phyloP scores from a whole-genome alignment of 352 stramenopile species.

The Phytophthora pini region DNA sequence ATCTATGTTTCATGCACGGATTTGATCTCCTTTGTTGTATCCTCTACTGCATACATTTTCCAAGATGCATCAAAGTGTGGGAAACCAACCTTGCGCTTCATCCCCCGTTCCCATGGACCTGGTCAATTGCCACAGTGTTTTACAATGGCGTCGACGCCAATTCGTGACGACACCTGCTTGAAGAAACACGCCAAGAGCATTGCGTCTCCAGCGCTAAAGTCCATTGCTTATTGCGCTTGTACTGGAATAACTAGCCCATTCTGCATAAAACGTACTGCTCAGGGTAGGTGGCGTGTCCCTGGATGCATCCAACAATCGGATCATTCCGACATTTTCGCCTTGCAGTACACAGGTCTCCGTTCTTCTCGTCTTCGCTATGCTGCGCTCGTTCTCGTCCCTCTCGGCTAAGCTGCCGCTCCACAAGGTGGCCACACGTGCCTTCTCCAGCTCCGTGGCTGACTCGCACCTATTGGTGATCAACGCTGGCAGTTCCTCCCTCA shows the following conservation, averaged over 20 bases:
- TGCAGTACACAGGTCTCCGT: slow-evolving; percentile 9
- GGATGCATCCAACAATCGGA: slow-evolving; percentile 22
- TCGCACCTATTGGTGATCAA: slow-evolving; percentile 77
- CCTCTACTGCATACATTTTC: slow-evolving; percentile 6
- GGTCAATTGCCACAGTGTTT: too few relatives aligned
- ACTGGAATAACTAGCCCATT: too few relatives aligned
- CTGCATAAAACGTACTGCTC: too few relatives aligned
- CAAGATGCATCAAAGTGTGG: slow-evolving; percentile 2
- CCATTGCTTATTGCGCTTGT: too few relatives aligned
- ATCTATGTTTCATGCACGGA: slow-evolving; percentile 21
- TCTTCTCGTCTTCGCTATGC: slow-evolving; percentile 10
- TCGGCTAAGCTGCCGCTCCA: slow-evolving; percentile 19
- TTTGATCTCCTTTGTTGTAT: slow-evolving; percentile 21
- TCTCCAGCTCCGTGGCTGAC: slow-evolving; percentile 30
- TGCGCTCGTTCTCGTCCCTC: slow-evolving; percentile 33
- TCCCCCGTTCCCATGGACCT: too few relatives aligned
- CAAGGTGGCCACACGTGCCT: slow-evolving; percentile 29
- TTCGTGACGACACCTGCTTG: slow-evolving; percentile 14
- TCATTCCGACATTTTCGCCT: slow-evolving; percentile 27
- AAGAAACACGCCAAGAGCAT: slow-evolving; percentile 12
- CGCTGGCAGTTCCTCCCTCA: slow-evolving; percentile 83
- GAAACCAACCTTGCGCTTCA: slow-evolving; percentile 10
- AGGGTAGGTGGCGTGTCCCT: slow-evolving; percentile 1
- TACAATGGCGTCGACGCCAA: not conserved
- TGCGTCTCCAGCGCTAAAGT: slow-evolving; percentile 10